Percentiles rank a stretch among this genome's conserved stretches.
Conservation (phyloP, 129 eudicot species). For the Scalesia atractyloides region DNA sequence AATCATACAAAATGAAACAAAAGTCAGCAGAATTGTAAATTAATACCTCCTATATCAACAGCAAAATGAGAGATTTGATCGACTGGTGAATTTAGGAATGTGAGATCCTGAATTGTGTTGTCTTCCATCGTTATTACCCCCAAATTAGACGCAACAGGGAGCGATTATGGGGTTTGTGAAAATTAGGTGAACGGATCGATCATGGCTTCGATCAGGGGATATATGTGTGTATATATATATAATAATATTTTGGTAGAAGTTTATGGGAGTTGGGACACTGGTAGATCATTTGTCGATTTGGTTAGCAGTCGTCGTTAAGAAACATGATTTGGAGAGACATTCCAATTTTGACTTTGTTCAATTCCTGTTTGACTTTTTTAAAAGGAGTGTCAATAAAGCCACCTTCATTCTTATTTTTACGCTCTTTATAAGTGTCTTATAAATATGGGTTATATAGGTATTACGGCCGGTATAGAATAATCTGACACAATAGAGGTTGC, state of each 20-base stretch:
- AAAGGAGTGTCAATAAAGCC: no score
- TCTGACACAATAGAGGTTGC: no score
- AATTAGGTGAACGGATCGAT: slow-evolving; percentile 34
- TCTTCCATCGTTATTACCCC: slow-evolving; percentile 39
- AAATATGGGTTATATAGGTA: no score
- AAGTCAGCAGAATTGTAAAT: neutral
- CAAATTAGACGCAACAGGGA: neutral
- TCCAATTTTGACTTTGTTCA: slow-evolving; percentile 20
- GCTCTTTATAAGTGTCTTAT: no score
- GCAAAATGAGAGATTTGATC: slow-evolving; percentile 65
- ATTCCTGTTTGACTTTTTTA: neutral
- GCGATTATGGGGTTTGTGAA: slow-evolving; percentile 20
- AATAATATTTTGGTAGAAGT: slow-evolving; percentile 6
- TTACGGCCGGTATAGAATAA: no score
- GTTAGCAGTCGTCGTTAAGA: neutral
- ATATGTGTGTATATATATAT: neutral
- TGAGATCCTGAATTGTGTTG: slow-evolving; percentile 37
- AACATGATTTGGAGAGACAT: neutral
- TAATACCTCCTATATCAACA: slow-evolving; percentile 85
- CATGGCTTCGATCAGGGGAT: slow-evolving; percentile 26
- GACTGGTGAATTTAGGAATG: slow-evolving; percentile 26
- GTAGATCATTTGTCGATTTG: slow-evolving; percentile 21
- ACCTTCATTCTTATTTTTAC: no score
- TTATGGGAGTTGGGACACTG: neutral
- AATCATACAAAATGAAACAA: neutral